phyloP scores from a whole-genome alignment of 371 early-diverging fungal species.

The Mortierella sp. region DNA sequence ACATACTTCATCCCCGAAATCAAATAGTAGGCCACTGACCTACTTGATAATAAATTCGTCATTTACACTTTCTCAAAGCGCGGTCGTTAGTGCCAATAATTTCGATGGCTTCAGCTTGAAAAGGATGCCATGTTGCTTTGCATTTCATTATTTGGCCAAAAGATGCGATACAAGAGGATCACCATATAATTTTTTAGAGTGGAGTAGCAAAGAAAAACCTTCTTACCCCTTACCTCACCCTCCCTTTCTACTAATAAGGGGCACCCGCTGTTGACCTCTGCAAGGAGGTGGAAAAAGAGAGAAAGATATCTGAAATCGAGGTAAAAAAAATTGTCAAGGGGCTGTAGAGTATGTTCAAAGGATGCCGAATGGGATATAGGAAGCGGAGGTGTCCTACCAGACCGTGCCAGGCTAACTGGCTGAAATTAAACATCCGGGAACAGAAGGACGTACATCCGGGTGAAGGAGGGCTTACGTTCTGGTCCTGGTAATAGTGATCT shows the following conservation, averaged over 20 bases:
- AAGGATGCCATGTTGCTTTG: too few relatives aligned
- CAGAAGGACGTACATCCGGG: too few relatives aligned
- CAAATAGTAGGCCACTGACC: too few relatives aligned
- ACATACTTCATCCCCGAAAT: constrained; percentile 38
- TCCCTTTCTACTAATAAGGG: constrained; percentile 8
- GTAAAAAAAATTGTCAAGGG: constrained; percentile 6
- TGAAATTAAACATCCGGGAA: constrained; percentile 1
- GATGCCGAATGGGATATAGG: constrained; percentile 11
- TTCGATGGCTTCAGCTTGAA: neutral
- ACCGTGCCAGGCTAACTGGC: neutral
- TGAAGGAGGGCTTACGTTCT: too few relatives aligned
- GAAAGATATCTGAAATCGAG: constrained; percentile 5
- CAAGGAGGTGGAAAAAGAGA: constrained; percentile 7
- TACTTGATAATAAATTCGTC: too few relatives aligned
- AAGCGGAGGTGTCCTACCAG: neutral
- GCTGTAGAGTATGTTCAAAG: neutral
- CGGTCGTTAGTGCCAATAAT: too few relatives aligned
- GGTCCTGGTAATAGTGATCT: too few relatives aligned
- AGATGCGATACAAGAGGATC: neutral
- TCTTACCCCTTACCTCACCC: constrained; percentile 2
- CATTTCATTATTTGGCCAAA: neutral
- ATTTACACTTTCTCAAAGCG: too few relatives aligned
- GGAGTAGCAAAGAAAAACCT: neutral
- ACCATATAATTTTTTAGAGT: neutral
- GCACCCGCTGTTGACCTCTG: constrained; percentile 1